Evolutionary conservation across 192 early-diverging fungal species (phyloP).

Genomic region (Blastocladiella britannica): DNA sequence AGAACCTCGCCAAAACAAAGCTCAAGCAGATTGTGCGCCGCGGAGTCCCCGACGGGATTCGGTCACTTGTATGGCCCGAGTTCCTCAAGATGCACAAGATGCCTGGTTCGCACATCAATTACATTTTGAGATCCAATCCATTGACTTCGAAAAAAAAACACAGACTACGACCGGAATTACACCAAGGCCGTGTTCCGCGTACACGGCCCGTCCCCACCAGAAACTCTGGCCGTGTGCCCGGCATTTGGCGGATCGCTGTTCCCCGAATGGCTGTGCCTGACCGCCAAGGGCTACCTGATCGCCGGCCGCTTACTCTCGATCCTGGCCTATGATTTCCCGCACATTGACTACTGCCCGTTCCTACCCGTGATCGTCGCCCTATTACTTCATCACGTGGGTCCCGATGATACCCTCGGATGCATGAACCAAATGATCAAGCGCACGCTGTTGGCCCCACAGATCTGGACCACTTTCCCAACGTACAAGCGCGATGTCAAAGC

Average conservation of each 20-base stretch:
- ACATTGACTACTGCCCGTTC: conserved; percentile 21
- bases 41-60: conserved; percentile 15
- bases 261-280: background rate
- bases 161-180: conserved; percentile 23
- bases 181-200: conserved; percentile 13
- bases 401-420: conserved; percentile 16
- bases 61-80: conserved; percentile 2
- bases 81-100: background rate
- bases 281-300: background rate
- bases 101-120: conserved; percentile 1
- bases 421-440: conserved; percentile 14
- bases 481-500: conserved; percentile 20
- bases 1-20: conserved; percentile 14
- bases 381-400: conserved; percentile 16
- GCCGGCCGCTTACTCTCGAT: conserved; percentile 19
- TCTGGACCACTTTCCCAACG: conserved; percentile 19
- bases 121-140: too few relatives aligned
- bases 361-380: conserved; percentile 12
- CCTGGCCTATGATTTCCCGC: conserved; percentile 19
- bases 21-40: conserved; percentile 15
- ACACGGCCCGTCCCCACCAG: conserved; percentile 13
- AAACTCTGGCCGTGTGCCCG: background rate
- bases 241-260: conserved; percentile 15
- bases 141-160: too few relatives aligned
- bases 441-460: background rate